These are phyloP conservation scores for Glutinoglossum americanum DNA, from an alignment of 495 filamentous ascomycete species.

Conservation along the genomic window DNA sequence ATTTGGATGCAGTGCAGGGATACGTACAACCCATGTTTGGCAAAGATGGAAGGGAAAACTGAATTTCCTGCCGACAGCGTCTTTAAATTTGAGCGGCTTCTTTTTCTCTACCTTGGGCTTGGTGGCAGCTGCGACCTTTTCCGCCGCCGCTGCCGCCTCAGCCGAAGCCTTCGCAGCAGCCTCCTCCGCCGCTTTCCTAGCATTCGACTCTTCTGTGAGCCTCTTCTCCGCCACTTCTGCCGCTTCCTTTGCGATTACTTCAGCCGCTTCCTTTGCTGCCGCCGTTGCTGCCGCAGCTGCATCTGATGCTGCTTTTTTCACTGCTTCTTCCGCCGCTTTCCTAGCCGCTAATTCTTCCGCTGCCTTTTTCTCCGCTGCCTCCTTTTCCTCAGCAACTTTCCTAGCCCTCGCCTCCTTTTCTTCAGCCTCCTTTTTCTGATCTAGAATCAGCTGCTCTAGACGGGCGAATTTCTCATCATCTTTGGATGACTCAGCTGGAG, in stretches of 20 bases:
- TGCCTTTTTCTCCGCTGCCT: constrained; percentile 17
- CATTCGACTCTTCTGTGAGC: constrained; percentile 10
- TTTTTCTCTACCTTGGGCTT: constrained; percentile 31
- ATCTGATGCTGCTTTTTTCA: constrained; percentile 8
- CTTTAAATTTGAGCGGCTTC: constrained; percentile 40
- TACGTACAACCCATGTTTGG: constrained; percentile 37
- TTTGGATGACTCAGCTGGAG: constrained; percentile 3
- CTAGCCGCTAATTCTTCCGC: constrained; percentile 15
- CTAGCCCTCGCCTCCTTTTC: constrained; percentile 10
- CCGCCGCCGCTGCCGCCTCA: constrained; percentile 17
- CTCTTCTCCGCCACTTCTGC: constrained; percentile 5
- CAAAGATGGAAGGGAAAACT: constrained; percentile 43
- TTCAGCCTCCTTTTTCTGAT: constrained; percentile 4
- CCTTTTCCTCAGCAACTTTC: constrained; percentile 17
- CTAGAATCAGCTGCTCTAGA: constrained; percentile 6
- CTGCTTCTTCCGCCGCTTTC: constrained; percentile 8
- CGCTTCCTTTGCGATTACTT: background rate
- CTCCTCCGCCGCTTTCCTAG: constrained; percentile 8
- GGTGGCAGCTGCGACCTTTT: constrained; percentile 15
- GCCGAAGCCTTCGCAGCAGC: constrained; percentile 12
- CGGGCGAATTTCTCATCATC: constrained; percentile 8
- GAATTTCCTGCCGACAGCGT: constrained; percentile 43
- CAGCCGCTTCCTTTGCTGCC: constrained; percentile 1
- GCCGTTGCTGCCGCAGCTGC: background rate
- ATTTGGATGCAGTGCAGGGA: background rate